Conservation (phyloP, 208 protist species). For the Novymonas esmeraldas region DNA sequence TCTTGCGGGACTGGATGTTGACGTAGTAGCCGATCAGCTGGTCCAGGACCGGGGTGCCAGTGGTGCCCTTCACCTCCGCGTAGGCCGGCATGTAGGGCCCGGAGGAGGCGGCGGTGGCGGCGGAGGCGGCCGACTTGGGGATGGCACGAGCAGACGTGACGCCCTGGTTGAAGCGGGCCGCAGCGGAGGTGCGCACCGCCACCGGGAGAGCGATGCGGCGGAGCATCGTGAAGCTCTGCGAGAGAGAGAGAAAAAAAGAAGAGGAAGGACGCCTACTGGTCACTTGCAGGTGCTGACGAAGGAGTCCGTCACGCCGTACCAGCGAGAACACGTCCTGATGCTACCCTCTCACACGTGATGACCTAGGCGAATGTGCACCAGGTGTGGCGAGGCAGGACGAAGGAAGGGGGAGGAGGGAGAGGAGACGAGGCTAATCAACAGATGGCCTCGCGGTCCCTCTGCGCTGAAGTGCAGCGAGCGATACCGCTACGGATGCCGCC, state of each 20-base stretch:
- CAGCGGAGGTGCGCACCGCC: constrained; percentile 17
- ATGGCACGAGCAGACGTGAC: constrained; percentile 25
- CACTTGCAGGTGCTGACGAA: too few species aligned
- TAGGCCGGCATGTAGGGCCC: constrained; percentile 73
- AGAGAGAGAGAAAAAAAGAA: too few species aligned
- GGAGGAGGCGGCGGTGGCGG: constrained; percentile 50
- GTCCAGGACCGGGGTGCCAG: constrained; percentile 75
- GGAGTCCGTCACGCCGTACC: too few species aligned
- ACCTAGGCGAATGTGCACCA: too few species aligned
- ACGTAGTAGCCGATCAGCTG: constrained; percentile 94
- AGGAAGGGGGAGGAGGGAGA: not conserved
- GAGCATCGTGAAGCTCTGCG: constrained; percentile 31
- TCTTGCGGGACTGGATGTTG: constrained; percentile 93
- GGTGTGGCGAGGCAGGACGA: not conserved
- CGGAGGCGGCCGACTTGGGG: constrained; percentile 47
- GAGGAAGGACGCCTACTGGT: too few species aligned
- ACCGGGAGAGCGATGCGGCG: constrained; percentile 31
- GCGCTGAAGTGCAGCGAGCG: too few species aligned
- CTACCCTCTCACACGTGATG: too few species aligned
- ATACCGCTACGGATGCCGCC: too few species aligned
- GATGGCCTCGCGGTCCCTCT: too few species aligned
- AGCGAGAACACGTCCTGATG: too few species aligned
- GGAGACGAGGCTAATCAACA: too few species aligned
- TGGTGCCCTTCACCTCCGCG: constrained; percentile 75
- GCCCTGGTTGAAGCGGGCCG: constrained; percentile 40